A percentile compares a stretch with the other conserved stretches of the same genome.
phyloP scores from a whole-genome alignment of 116 monocot genomes.

The Cymodocea nodosa region DNA sequence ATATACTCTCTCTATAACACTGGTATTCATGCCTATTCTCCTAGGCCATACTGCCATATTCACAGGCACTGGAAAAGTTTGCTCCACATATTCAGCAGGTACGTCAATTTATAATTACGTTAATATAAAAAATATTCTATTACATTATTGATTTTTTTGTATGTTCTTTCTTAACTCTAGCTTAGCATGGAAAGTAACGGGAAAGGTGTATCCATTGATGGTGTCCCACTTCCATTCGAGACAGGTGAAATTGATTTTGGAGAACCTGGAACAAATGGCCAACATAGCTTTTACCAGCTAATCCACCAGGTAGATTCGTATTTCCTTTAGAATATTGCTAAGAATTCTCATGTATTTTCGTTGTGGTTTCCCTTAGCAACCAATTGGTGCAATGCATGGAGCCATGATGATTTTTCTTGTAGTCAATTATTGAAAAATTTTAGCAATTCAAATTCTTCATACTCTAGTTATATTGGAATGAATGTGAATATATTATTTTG shows the following conservation, averaged over 20 bases:
- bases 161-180: slow-evolving; percentile 11
- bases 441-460: no score
- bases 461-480: no score
- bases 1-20: neutral
- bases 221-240: slow-evolving; percentile 71
- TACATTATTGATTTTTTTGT: neutral
- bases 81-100: slow-evolving; percentile 99
- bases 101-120: slow-evolving; percentile 5
- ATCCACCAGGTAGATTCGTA: slow-evolving; percentile 70
- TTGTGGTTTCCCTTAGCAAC: neutral
- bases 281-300: slow-evolving; percentile 96
- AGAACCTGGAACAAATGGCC: slow-evolving; percentile 99
- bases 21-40: neutral
- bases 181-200: slow-evolving; percentile 99
- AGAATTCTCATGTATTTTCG: neutral
- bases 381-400: no score
- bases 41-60: slow-evolving; percentile 88
- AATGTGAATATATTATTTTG: no score
- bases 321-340: neutral
- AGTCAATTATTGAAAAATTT: no score
- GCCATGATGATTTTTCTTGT: no score
- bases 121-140: neutral
- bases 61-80: slow-evolving; percentile 92
- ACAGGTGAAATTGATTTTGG: slow-evolving; percentile 99
- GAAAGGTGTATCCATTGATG: slow-evolving; percentile 96